Base-by-base conservation (phyloP, 768 basidiomycete genomes). In the Trametes cingulata region DNA sequence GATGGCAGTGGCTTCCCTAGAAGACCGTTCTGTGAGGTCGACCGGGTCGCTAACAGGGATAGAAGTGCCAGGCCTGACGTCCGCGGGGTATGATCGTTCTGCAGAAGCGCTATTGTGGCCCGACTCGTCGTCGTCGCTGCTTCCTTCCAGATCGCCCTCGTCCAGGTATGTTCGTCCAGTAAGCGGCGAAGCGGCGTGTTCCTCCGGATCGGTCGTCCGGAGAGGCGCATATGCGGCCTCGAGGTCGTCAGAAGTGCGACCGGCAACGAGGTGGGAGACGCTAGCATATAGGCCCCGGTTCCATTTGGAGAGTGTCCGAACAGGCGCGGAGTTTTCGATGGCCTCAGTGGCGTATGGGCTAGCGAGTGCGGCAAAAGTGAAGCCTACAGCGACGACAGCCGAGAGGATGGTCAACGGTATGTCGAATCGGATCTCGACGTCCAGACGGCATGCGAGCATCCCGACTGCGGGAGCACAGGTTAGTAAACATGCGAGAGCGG, bases 371-470 rank as follows among this genome's bases (percentile, higher is more conserved):
- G 68, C 68, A 36, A 68, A 71, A 12, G 70, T 71, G 65, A 71
- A 71, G 15, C 51, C 24, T 25, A 71, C 66, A 8, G 70, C 70
- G 50, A 71, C 65, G 24, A 60, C 39, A 14, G 70, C 70, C 27
- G 68, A 71, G 19, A 68, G 57, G 22, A 67, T 51, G 20, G 70
- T 71, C 47, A 68, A 63, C 19, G 45, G 20, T 33, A 60, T 56
- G 53, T 69, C 52, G 56, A 68, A 69, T 19, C 50, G 58, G n/a
- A 71, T 65, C 3, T 47, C 27, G 27, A 69, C 67, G 55, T 71
- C 68, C 1, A 71, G 64, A 5, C 66, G 58, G 33, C 68, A 71
- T 0, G 70, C 70, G 29, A 71, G 67, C 70, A 71, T 71, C 15
- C 70, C 68, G 1, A 71, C 70, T 71, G 53, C 20, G 14, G 25